Evolutionary conservation across 495 filamentous ascomycete genomes (phyloP).

Genomic region (Penicillium silybi): DNA sequence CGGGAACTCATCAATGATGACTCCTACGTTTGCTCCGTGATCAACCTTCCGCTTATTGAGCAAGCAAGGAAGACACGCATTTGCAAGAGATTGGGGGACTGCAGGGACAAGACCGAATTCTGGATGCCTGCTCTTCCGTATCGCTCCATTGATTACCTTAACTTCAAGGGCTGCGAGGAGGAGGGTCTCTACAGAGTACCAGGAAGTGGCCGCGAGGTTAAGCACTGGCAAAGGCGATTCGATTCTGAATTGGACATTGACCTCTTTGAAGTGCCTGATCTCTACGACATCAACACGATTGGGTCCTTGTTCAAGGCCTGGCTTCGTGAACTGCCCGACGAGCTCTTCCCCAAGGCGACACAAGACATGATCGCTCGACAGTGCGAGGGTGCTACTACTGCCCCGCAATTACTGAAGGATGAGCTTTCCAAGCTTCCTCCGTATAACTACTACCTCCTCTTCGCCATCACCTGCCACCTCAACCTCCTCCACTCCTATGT

Average conservation of each 20-base stretch:
- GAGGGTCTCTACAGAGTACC: slow-evolving; percentile 88
- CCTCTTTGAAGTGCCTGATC: slow-evolving; percentile 73
- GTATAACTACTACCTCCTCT: slow-evolving; percentile 93
- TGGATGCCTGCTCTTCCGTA: slow-evolving; percentile 96
- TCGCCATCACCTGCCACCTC: slow-evolving; percentile 91
- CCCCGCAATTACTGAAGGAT: slow-evolving; percentile 78
- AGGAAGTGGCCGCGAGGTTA: slow-evolving; percentile 77
- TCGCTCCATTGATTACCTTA: slow-evolving; percentile 89
- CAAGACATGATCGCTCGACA: slow-evolving; percentile 72
- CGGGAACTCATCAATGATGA: slow-evolving; percentile 67
- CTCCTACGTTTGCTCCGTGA: slow-evolving; percentile 70
- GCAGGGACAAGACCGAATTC: slow-evolving; percentile 88
- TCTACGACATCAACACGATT: slow-evolving; percentile 92
- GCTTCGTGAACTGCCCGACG: slow-evolving; percentile 89
- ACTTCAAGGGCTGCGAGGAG: slow-evolving; percentile 83
- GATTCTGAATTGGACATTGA: slow-evolving; percentile 85
- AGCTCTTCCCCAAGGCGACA: slow-evolving; percentile 76
- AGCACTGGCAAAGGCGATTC: slow-evolving; percentile 82
- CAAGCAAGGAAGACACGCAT: slow-evolving; percentile 85
- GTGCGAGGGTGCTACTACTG: slow-evolving; percentile 67
- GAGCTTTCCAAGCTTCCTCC: slow-evolving; percentile 86
- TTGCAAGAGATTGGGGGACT: slow-evolving; percentile 76
- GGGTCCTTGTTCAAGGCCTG: slow-evolving; percentile 90
- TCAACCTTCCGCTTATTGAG: slow-evolving; percentile 75
- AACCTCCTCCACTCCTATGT: slow-evolving; percentile 80